Evolutionary conservation across 164 flowering plant species (phyloP), one percentile per base, ranked within the genome.

Genomic region (Malania oleifera): DNA sequence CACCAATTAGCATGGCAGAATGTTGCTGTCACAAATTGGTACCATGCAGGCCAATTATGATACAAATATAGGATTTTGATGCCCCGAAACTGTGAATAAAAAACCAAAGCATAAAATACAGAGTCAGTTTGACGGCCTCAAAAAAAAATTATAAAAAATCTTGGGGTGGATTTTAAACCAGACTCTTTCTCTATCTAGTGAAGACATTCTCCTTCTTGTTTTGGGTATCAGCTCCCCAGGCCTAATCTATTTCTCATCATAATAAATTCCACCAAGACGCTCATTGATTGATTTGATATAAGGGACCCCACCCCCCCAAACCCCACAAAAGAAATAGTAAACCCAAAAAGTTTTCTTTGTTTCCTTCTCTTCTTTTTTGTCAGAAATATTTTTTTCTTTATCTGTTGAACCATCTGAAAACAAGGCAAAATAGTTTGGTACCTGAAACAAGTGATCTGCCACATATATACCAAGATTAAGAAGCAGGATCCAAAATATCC

Each of bases 1-100:
- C 70, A 93, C 98, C 98, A 93, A 72, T 77, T 82, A 72, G 91
- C 95, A 75, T 93, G 98, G 67, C 98, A 93, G 58, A 93, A 87
- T 37, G 98, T 83, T 53, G 98, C 74, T 10, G 98, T 87, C 47
- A 93, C 73, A 70, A 93, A 93, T 74, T 93, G 98, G 76, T 82
- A 87, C 98, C 98, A 93, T 22, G 74, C 74, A 54, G 98, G 98
- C 65, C 68, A 57, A 52, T 70, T 80, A 74, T 93, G 98, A 63
- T 84, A 87, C 54, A 93, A 73, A 72, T 93, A 93, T 13, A 93
- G 69, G 43, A 70, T 53, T 71, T 78, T 83, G 29, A 86, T 70
- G 26, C 61, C 73, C n/a, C 70, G 81, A 55, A 83, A 70, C 98
- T 88, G 75, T n/a, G n/a, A n/a, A n/a, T n/a, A n/a, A 15, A 57